These are phyloP conservation scores for Sinapis alba DNA, from an alignment of 441 rosid genomes.

Conservation along the genomic window DNA sequence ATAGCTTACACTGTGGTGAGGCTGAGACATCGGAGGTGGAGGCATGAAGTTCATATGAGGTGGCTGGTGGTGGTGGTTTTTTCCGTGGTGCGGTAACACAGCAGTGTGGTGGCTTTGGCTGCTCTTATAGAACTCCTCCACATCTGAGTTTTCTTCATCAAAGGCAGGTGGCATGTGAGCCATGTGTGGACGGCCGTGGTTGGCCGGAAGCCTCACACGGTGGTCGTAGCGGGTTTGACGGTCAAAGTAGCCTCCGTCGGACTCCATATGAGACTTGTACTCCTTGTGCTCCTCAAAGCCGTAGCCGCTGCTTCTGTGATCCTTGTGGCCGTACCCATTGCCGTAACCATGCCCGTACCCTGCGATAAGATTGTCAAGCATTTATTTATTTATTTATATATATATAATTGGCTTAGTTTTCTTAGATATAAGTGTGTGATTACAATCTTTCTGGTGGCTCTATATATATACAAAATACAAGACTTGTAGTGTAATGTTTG, in stretches of 20 bases:
- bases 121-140: constrained; percentile 20
- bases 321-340: constrained; percentile 6
- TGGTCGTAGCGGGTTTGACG: constrained; percentile 18
- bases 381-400: neutral
- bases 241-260: constrained; percentile 27
- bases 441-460: neutral
- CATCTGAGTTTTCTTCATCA: constrained; percentile 34
- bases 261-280: constrained; percentile 24
- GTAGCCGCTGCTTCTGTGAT: neutral
- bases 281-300: constrained; percentile 30
- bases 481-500: neutral
- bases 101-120: constrained; percentile 1
- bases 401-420: constrained; percentile 2
- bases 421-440: constrained; percentile 13
- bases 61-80: constrained; percentile 25
- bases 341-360: constrained; percentile 19
- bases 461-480: constrained; percentile 17
- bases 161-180: constrained; percentile 26
- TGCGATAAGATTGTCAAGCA: constrained; percentile 27
- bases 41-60: constrained; percentile 26
- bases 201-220: constrained; percentile 27
- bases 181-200: constrained; percentile 37
- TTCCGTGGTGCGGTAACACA: neutral
- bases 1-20: constrained; percentile 25
- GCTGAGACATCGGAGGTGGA: constrained; percentile 25